These are phyloP conservation scores for Curvularia lunata DNA, from an alignment of 2,329 filamentous ascomycete genomes.

Conservation along the genomic window DNA sequence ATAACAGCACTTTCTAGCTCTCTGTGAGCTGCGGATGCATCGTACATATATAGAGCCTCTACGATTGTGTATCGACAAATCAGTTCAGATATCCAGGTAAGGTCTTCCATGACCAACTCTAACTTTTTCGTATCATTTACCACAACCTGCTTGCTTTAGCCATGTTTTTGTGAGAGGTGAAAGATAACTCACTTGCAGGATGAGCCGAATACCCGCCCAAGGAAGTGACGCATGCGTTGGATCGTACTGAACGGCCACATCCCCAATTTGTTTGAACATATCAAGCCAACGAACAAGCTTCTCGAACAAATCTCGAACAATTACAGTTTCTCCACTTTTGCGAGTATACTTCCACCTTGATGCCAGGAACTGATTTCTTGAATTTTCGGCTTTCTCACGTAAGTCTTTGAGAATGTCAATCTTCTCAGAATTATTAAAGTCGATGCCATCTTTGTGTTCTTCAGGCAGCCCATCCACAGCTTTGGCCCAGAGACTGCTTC, in stretches of 20 bases:
- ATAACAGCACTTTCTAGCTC: neutral
- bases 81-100: slow-evolving; percentile 18
- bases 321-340: slow-evolving; percentile 23
- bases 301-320: slow-evolving; percentile 39
- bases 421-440: slow-evolving; percentile 23
- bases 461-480: slow-evolving; percentile 9
- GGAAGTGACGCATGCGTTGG: slow-evolving; percentile 43
- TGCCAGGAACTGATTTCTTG: slow-evolving; percentile 14
- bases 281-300: slow-evolving; percentile 38
- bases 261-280: slow-evolving; percentile 40
- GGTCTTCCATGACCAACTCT: slow-evolving; percentile 10
- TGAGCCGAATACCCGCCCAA: slow-evolving; percentile 42
- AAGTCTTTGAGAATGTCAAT: slow-evolving; percentile 25
- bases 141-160: neutral
- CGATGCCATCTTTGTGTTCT: slow-evolving; percentile 22
- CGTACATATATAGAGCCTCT: slow-evolving; percentile 13
- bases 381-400: slow-evolving; percentile 15
- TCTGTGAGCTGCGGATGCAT: slow-evolving; percentile 5
- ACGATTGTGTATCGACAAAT: slow-evolving; percentile 17
- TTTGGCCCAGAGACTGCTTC: neutral
- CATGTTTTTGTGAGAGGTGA: too few relatives aligned
- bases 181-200: slow-evolving; percentile 37
- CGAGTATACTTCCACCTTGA: slow-evolving; percentile 24
- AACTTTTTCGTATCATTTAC: slow-evolving; percentile 1
- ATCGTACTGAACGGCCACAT: slow-evolving; percentile 42